Conservation (phyloP, 2,329 filamentous ascomycete genomes). For the Penicillium decumbens region DNA sequence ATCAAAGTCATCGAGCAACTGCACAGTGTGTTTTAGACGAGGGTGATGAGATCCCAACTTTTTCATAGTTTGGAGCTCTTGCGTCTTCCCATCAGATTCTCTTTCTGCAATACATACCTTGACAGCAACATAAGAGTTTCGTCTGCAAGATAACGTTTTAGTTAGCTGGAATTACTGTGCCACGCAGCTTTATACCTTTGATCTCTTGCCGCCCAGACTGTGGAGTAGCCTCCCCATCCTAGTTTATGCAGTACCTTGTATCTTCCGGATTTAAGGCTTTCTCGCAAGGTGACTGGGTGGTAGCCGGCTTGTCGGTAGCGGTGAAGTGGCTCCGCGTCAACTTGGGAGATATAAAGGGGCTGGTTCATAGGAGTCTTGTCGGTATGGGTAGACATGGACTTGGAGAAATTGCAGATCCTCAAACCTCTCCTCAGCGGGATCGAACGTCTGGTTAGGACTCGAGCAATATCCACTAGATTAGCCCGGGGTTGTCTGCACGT, state of each 20-base stretch:
- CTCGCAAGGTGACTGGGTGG: conserved; percentile 33
- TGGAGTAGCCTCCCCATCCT: conserved; percentile 35
- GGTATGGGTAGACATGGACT: conserved; percentile 5
- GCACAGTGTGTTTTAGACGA: conserved; percentile 30
- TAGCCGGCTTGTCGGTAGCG: conserved; percentile 29
- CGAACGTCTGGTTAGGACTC: background rate
- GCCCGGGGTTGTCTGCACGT: background rate
- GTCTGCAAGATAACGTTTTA: conserved; percentile 7
- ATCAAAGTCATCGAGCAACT: conserved; percentile 37
- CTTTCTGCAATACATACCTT: conserved; percentile 13
- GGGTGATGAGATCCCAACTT: conserved; percentile 12
- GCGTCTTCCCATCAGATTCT: conserved; percentile 5
- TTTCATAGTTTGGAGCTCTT: conserved; percentile 18
- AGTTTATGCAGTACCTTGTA: conserved; percentile 40
- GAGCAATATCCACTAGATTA: background rate
- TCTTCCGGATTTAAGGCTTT: conserved; percentile 26
- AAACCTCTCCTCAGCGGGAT: conserved; percentile 1
- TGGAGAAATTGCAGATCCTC: background rate
- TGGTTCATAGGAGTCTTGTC: conserved; percentile 5
- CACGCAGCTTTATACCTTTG: conserved; percentile 14
- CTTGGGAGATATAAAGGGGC: conserved; percentile 1
- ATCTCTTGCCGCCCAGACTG: conserved; percentile 36
- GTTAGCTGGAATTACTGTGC: conserved; percentile 6
- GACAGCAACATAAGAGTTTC: conserved; percentile 21
- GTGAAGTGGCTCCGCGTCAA: conserved; percentile 23